Evolutionary conservation across 2,329 filamentous ascomycete genomes (phyloP).

Genomic region (Ophiostoma tasmaniense): DNA sequence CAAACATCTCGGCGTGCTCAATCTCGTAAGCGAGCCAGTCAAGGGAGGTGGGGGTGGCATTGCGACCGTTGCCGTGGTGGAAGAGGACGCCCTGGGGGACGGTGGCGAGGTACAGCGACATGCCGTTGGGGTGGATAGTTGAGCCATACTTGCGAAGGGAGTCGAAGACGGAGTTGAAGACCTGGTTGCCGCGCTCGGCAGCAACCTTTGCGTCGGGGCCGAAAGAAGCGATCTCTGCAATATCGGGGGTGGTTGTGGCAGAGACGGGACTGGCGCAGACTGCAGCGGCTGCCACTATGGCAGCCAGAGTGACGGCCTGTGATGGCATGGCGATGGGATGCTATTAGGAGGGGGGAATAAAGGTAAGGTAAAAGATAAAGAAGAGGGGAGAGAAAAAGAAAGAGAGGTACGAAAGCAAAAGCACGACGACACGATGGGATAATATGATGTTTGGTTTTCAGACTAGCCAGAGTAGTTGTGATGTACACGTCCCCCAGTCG

Average conservation of each 20-base stretch:
- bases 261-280: background rate
- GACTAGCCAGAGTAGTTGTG: background rate
- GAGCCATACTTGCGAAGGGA: conserved; percentile 59
- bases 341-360: background rate
- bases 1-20: conserved; percentile 63
- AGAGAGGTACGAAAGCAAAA: background rate
- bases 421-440: background rate
- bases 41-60: conserved; percentile 38
- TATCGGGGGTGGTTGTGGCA: background rate
- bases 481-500: background rate
- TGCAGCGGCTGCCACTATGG: background rate
- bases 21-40: conserved; percentile 73
- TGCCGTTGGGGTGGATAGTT: conserved; percentile 64
- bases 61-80: conserved; percentile 52
- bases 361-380: background rate
- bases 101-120: conserved; percentile 59
- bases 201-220: conserved; percentile 15
- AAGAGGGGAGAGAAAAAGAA: background rate
- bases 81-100: conserved; percentile 56
- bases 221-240: background rate
- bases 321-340: conserved; percentile 6
- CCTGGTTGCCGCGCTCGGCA: conserved; percentile 30
- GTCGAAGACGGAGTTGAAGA: conserved; percentile 46
- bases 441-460: background rate
- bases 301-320: conserved; percentile 5